Evolutionary conservation across 805 yeast genomes (phyloP), one percentile per base, ranked within the genome.

Genomic region (Candida fluviatilis): DNA sequence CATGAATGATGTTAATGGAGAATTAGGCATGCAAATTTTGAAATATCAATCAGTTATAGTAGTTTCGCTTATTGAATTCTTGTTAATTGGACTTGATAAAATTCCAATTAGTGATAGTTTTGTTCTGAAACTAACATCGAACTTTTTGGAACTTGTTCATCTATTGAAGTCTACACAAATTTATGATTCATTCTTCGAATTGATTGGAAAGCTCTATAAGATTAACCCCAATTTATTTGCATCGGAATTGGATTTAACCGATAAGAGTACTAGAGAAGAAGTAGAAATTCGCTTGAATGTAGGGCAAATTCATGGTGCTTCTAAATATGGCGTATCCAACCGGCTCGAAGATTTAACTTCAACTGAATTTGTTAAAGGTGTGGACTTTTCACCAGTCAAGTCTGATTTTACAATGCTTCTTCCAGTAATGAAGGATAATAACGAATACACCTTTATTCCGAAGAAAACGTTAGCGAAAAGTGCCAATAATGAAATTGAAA

Each of bases 1-100:
- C 24, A 31, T 31, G 35, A 13, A 21, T 24, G 45, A 51, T 18
- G 62, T 54, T 25, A 58, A 58, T 15, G 57, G 54, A 19, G 57
- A 52, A 14, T 51, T 65, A 40, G 52, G 64, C 3, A 61, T 60
- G 57, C 75, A 66, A 43, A 49, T 66, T 7, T 61, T 65, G 17
- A 57, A 59, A 30, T 55, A 45, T 40, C 66, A 66, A 38, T 47
- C 56, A 8, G 51, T 41, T 1, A 55, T 69, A 12, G 47, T 60
- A 15, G 37, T 42, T 11, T 53, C 49, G 51, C 42, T 66, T 5
- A 51, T 64, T 31, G 50, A 46, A 12, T 54, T 64, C 16, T 52
- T 66, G 37, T 34, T 40, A 12, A 36, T 43, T n/a, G 54, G 60
- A 1, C 46, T 57, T 18, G 52, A 58, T 10, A 51, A 50, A 37